Base-by-base conservation (phyloP, 2,329 filamentous ascomycete genomes). In the Spiromastix sp. region DNA sequence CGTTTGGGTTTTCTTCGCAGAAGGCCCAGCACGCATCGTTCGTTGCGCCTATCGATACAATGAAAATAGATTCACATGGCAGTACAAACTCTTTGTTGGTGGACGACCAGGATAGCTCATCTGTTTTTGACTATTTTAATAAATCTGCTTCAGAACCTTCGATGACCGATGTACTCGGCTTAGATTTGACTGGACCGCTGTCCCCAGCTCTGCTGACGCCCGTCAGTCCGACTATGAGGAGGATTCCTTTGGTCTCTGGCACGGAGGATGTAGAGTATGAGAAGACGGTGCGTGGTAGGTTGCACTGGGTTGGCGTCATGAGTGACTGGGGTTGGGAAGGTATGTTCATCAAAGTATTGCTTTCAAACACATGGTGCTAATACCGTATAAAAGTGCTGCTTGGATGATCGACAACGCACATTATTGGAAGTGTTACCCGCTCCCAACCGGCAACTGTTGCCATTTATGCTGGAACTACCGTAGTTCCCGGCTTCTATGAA, bases 221-320 rank as follows among this genome's bases (percentile, higher is more conserved):
- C 13, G 37, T 31, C 26, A 48, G 22, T 35, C 41, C 28, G 33
- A n/a, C n/a, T n/a, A 48, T 45, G 16, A 46, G 53, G 32, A 42
- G 51, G 13, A 45, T 45, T 11, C 59, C 56, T 12, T 42, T 54
- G 28, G 41, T 58, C 44, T 50, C 54, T 1, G 44, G 52, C 30
- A 31, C 58, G 34, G 56, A 65, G 39, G 59, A 64, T 27, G 62
- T 74, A 41, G 71, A 78, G 40, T 63, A 63, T 36, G 72, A 78
- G 33, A 70, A 74, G 48, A 80, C 76, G 3, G 74, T 82, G n/a
- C 68, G 73, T 42, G 78, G 79, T 3, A 64, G 64, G 30, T 56
- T 79, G 48, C 79, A 83, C 55, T 83, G 79, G 79, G 63, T 80
- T 6, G 74, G 77, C 24, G 76, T 83, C 27, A 82, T 82, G 79